Evolutionary conservation across 305 asterid species (phyloP).

Genomic region (Fraxinus ornus): DNA sequence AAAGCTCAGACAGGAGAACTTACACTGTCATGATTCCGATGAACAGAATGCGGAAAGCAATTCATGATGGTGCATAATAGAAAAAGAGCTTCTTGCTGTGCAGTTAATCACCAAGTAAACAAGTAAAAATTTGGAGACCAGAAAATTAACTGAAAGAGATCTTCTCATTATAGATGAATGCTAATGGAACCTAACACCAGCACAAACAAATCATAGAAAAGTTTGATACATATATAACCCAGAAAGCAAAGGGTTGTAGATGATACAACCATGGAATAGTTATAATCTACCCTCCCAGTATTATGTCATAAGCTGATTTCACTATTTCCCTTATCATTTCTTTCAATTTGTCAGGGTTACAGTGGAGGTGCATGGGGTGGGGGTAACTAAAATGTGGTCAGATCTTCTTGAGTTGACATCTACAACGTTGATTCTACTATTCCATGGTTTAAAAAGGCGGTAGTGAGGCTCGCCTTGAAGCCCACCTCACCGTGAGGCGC

Average conservation of each 20-base stretch:
- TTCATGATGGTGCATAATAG: slow-evolving; percentile 58
- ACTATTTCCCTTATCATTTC: neutral
- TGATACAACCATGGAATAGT: slow-evolving; percentile 6
- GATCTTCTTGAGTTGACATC: neutral
- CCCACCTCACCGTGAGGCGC: too few species aligned
- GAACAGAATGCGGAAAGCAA: slow-evolving; percentile 58
- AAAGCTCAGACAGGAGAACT: slow-evolving; percentile 31
- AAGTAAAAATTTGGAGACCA: slow-evolving; percentile 7
- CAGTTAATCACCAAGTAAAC: slow-evolving; percentile 25
- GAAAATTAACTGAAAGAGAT: neutral
- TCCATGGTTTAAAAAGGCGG: too few species aligned
- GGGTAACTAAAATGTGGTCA: neutral
- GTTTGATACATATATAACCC: neutral
- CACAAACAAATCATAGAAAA: neutral
- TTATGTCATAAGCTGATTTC: neutral
- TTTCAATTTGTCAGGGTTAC: neutral
- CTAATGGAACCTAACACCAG: slow-evolving; percentile 3
- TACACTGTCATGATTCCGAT: slow-evolving; percentile 71
- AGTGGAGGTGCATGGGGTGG: neutral
- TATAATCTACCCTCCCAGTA: neutral
- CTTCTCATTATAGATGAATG: neutral
- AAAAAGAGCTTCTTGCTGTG: slow-evolving; percentile 72
- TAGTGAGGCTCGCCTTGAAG: too few species aligned
- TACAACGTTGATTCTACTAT: neutral
- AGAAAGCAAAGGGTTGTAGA: neutral